phyloP scores from a whole-genome alignment of 2,329 filamentous ascomycete species.

The Blumeriella jaapii region DNA sequence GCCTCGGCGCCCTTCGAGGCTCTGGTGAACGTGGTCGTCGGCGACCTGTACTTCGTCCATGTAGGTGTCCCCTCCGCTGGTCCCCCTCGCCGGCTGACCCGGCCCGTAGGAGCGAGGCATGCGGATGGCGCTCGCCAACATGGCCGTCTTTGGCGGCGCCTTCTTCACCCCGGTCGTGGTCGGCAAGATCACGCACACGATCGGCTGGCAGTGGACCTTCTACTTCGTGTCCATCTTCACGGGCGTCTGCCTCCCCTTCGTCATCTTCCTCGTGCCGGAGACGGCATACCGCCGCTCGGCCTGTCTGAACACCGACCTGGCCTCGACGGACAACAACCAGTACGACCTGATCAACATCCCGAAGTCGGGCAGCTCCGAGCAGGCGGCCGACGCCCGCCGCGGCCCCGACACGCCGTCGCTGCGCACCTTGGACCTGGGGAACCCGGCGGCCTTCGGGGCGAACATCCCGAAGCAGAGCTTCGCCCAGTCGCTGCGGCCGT shows the following conservation, averaged over 20 bases:
- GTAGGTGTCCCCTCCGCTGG: constrained; percentile 32
- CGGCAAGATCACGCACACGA: constrained; percentile 65
- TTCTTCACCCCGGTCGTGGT: constrained; percentile 82
- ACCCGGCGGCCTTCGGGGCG: constrained; percentile 2
- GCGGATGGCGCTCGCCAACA: constrained; percentile 73
- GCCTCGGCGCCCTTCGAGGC: constrained; percentile 83
- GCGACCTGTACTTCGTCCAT: constrained; percentile 85
- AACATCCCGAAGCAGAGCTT: constrained; percentile 42
- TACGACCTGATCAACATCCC: constrained; percentile 5
- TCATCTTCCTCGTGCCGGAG: constrained; percentile 76
- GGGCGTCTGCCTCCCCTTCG: constrained; percentile 53
- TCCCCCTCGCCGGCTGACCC: neutral
- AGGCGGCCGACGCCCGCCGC: no score
- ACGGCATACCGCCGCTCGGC: constrained; percentile 63
- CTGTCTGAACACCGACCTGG: constrained; percentile 58
- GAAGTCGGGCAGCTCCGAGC: neutral
- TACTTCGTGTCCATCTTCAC: constrained; percentile 81
- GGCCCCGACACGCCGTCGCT: no score
- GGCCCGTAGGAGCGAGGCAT: constrained; percentile 53
- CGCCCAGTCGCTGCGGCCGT: constrained; percentile 49
- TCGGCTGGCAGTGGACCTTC: constrained; percentile 84
- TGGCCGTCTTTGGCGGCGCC: constrained; percentile 58
- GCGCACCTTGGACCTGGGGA: neutral
- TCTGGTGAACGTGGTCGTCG: constrained; percentile 77
- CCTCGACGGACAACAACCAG: constrained; percentile 15